Conservation (phyloP, 83 land plant genomes). For the Picea abies region DNA sequence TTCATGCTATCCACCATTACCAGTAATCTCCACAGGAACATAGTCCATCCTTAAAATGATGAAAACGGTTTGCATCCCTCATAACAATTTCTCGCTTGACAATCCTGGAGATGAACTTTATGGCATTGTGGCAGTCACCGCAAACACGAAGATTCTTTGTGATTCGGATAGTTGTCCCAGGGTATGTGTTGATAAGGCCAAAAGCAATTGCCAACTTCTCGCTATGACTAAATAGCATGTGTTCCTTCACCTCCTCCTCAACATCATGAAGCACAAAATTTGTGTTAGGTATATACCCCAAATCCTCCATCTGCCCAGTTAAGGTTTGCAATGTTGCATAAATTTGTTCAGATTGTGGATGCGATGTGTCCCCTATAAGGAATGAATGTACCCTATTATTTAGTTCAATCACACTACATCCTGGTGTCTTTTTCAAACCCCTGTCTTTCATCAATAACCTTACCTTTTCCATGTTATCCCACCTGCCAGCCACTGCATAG, state of each 20-base stretch:
- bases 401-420: slow-evolving; percentile 31
- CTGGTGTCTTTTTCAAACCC: slow-evolving; percentile 38
- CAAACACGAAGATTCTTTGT: slow-evolving; percentile 2
- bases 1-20: not conserved
- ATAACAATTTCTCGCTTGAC: slow-evolving; percentile 3
- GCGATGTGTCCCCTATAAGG: slow-evolving; percentile 10
- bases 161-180: slow-evolving; percentile 1
- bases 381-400: not conserved
- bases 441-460: slow-evolving; percentile 29
- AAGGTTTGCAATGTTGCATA: not conserved
- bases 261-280: slow-evolving; percentile 1
- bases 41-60: slow-evolving; percentile 14
- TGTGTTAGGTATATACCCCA: slow-evolving; percentile 2
- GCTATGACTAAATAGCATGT: not conserved
- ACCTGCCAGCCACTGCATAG: slow-evolving; percentile 10
- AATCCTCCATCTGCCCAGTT: slow-evolving; percentile 4
- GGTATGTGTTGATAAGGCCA: slow-evolving; percentile 9
- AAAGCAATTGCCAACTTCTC: slow-evolving; percentile 8
- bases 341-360: slow-evolving; percentile 6
- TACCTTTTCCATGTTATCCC: slow-evolving; percentile 20
- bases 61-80: slow-evolving; percentile 12
- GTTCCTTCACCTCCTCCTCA: slow-evolving; percentile 9
- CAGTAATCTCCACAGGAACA: slow-evolving; percentile 12
- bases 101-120: slow-evolving; percentile 10
- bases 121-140: not conserved